These are phyloP conservation scores for Dioszegia crocea DNA, from an alignment of 768 basidiomycete genomes.

Conservation along the genomic window DNA sequence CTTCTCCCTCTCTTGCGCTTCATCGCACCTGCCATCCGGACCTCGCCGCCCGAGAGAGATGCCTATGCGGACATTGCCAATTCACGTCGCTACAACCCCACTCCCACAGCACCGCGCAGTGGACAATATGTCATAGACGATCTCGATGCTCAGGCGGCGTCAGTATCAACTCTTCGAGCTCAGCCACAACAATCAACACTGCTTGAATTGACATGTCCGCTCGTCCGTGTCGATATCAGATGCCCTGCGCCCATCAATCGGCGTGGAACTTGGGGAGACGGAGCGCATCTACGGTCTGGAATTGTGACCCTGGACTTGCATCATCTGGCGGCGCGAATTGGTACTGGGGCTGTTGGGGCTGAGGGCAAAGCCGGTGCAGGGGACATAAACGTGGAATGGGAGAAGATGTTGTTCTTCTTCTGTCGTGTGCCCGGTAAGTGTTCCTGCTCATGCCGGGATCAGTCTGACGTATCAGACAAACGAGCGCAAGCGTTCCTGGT, in stretches of 20 bases:
- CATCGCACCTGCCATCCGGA: slow-evolving; percentile 21
- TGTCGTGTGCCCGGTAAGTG: slow-evolving; percentile 33
- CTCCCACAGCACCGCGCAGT: neutral
- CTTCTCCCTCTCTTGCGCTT: slow-evolving; percentile 54
- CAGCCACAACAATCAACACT: neutral
- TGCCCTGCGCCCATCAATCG: slow-evolving; percentile 59
- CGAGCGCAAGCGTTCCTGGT: slow-evolving; percentile 39
- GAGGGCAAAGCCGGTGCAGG: neutral
- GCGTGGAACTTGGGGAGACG: slow-evolving; percentile 62
- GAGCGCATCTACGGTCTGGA: slow-evolving; percentile 49
- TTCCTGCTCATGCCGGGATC: neutral
- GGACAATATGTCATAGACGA: slow-evolving; percentile 59
- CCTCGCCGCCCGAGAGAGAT: slow-evolving; percentile 4
- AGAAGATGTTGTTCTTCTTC: slow-evolving; percentile 41
- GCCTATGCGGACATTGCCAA: neutral
- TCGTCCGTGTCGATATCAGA: slow-evolving; percentile 66
- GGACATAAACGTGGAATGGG: slow-evolving; percentile 23
- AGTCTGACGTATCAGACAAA: slow-evolving; percentile 21
- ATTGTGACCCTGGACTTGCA: slow-evolving; percentile 41
- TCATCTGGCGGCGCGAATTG: slow-evolving; percentile 7
- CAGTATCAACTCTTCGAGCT: slow-evolving; percentile 15
- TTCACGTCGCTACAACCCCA: neutral
- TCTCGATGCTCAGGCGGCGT: slow-evolving; percentile 54
- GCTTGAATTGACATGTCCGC: slow-evolving; percentile 53
- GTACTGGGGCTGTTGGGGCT: neutral